Conservation (phyloP, 23 red algal genomes). For the Gracilaria vermiculophylla region DNA sequence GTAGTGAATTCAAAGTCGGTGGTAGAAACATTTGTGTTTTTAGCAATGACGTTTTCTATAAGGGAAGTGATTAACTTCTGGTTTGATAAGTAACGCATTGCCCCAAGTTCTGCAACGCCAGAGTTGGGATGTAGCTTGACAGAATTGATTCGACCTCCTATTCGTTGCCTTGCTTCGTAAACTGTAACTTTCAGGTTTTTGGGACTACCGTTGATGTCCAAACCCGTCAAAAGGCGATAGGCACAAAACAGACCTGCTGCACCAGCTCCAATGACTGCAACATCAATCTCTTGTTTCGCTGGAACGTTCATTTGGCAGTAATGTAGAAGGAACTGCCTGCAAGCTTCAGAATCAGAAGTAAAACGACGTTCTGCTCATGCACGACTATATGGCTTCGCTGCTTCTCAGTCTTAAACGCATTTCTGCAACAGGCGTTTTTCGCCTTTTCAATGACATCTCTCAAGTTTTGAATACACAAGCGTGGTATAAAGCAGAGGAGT, state of each 20-base stretch:
- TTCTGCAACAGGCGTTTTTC: too few species aligned
- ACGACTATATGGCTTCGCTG: too few species aligned
- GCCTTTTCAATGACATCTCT: too few species aligned
- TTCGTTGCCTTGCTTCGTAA: not conserved
- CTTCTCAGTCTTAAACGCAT: too few species aligned
- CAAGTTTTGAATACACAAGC: too few species aligned
- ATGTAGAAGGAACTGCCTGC: too few species aligned
- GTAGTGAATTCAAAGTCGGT: not conserved
- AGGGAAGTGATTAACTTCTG: slow-evolving; percentile 7
- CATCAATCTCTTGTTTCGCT: not conserved
- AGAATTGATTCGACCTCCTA: not conserved
- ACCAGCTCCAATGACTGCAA: slow-evolving; percentile 18
- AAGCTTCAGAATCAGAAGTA: too few species aligned
- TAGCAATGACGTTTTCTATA: slow-evolving; percentile 1
- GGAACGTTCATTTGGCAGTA: too few species aligned
- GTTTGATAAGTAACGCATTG: slow-evolving; percentile 27
- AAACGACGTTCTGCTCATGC: too few species aligned
- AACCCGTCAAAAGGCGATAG: not conserved
- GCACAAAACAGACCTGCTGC: slow-evolving; percentile 28
- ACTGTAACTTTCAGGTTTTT: not conserved
- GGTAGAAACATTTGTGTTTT: not conserved
- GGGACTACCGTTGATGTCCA: not conserved
- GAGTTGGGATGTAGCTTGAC: not conserved
- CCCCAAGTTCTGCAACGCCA: not conserved
- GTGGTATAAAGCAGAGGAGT: too few species aligned